Conservation (phyloP, 352 stramenopile species). For the Globisporangium emineosum region DNA sequence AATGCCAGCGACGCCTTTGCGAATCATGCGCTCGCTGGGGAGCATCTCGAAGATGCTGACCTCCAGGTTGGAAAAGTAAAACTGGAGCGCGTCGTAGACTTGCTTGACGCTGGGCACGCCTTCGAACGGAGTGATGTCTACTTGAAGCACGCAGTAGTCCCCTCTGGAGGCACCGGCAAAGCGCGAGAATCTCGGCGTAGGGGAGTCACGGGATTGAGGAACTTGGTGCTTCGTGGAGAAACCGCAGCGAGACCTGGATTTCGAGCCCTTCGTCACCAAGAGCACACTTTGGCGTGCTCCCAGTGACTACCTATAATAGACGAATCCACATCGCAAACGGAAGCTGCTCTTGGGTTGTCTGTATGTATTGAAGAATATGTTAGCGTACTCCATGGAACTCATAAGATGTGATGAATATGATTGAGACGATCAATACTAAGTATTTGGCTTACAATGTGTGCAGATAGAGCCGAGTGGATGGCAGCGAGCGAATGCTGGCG, state of each 20-base stretch:
- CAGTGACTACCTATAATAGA: constrained; percentile 21
- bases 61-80: constrained; percentile 8
- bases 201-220: constrained; percentile 30
- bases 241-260: constrained; percentile 29
- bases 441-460: not conserved
- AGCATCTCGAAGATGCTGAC: constrained; percentile 7
- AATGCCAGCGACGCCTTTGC: not conserved
- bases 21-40: not conserved
- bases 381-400: too few species aligned
- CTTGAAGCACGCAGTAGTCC: not conserved
- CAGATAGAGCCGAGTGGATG: not conserved
- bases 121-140: not conserved
- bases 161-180: not conserved
- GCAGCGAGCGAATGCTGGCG: not conserved
- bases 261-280: constrained; percentile 28
- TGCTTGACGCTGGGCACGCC: not conserved
- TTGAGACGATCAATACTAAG: too few species aligned
- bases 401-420: too few species aligned
- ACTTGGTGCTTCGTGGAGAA: constrained; percentile 31
- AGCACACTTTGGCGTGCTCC: constrained; percentile 25
- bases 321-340: constrained; percentile 16
- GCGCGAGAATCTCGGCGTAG: constrained; percentile 9
- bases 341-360: not conserved
- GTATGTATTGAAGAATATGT: not conserved
- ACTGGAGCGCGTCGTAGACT: constrained; percentile 1